Evolutionary conservation across 2,329 filamentous ascomycete genomes (phyloP).

Genomic region (Cercospora sp.): DNA sequence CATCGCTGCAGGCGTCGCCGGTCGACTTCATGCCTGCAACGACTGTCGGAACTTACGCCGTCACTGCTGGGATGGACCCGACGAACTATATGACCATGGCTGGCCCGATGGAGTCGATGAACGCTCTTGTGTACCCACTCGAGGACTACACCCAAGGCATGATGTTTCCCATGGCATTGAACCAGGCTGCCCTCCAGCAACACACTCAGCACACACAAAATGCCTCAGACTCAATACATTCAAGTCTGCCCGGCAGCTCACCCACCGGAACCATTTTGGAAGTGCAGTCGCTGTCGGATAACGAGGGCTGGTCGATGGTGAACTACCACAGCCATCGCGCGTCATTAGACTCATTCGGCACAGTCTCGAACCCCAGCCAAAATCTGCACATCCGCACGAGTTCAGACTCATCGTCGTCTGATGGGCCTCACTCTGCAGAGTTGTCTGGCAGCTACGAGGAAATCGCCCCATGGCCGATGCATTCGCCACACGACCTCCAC

Average conservation of each 20-base stretch:
- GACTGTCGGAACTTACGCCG: constrained; percentile 43
- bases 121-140: constrained; percentile 46
- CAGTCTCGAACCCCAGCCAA: constrained; percentile 90
- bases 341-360: constrained; percentile 65
- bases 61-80: constrained; percentile 46
- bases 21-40: constrained; percentile 49
- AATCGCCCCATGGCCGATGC: constrained; percentile 68
- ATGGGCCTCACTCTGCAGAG: constrained; percentile 57
- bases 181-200: constrained; percentile 43
- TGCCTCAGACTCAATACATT: constrained; percentile 37
- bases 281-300: constrained; percentile 85
- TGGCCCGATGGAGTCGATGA: constrained; percentile 49
- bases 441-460: constrained; percentile 82
- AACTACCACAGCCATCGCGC: constrained; percentile 57
- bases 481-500: constrained; percentile 76
- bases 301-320: constrained; percentile 76
- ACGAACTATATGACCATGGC: constrained; percentile 45
- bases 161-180: constrained; percentile 54
- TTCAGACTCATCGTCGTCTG: constrained; percentile 80
- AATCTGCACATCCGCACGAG: constrained; percentile 84
- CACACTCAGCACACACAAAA: constrained; percentile 40
- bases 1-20: constrained; percentile 48
- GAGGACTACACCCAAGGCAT: constrained; percentile 74
- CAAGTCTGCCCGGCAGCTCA: constrained; percentile 58
- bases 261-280: constrained; percentile 81